Conservation (phyloP, 2,329 filamentous ascomycete species). For the Aspergillus unguis region DNA sequence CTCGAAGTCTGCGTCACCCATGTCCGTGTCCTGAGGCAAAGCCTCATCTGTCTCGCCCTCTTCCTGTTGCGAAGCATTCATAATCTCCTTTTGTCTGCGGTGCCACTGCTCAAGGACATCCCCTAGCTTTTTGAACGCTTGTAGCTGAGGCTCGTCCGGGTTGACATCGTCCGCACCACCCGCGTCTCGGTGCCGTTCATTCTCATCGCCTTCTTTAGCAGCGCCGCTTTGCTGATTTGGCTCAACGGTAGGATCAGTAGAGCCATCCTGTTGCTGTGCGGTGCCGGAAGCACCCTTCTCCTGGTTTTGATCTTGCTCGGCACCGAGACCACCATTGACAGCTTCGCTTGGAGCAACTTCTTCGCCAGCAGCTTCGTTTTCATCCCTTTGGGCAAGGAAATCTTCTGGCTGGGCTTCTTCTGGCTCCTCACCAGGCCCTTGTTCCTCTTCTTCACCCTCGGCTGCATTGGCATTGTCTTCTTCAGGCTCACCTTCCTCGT, state of each 20-base stretch:
- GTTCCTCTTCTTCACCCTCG: conserved; percentile 48
- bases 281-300: conserved; percentile 47
- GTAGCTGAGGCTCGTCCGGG: conserved; percentile 46
- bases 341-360: conserved; percentile 48
- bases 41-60: conserved; percentile 49
- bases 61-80: conserved; percentile 55
- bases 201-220: conserved; percentile 41
- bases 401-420: conserved; percentile 54
- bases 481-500: conserved; percentile 42
- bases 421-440: conserved; percentile 39
- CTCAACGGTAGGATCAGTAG: conserved; percentile 46
- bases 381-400: conserved; percentile 46
- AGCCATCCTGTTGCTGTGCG: conserved; percentile 41
- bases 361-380: conserved; percentile 52
- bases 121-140: conserved; percentile 91
- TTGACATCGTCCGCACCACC: conserved; percentile 36
- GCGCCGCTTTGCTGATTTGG: conserved; percentile 45
- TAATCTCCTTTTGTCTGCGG: conserved; percentile 79
- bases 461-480: conserved; percentile 44
- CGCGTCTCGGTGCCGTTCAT: conserved; percentile 34
- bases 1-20: conserved; percentile 81
- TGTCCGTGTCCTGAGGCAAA: conserved; percentile 62
- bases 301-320: conserved; percentile 41
- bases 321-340: conserved; percentile 37
- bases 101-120: conserved; percentile 93